These are phyloP conservation scores for Rasamsonia emersonii DNA, from an alignment of 2,329 filamentous ascomycete genomes.

Conservation along the genomic window DNA sequence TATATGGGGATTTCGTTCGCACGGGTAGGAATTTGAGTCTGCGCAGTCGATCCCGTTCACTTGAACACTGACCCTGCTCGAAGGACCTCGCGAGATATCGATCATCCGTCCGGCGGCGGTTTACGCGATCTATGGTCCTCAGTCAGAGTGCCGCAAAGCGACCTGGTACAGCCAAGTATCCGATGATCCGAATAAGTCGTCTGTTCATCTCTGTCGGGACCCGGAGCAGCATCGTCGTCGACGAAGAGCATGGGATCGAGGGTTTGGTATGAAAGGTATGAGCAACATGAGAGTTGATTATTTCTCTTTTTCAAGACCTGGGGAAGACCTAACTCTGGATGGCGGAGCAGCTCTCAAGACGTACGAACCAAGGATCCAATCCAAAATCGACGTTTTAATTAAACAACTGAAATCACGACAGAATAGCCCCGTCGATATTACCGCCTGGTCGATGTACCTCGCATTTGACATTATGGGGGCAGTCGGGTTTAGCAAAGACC, in stretches of 20 bases:
- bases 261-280: constrained; percentile 6
- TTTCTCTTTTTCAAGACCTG: too few species aligned
- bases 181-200: constrained; percentile 1
- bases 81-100: constrained; percentile 4
- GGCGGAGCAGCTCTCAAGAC: constrained; percentile 1
- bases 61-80: constrained; percentile 48
- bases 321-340: too few species aligned
- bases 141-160: constrained; percentile 5
- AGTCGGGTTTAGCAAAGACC: constrained; percentile 13
- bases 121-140: constrained; percentile 2
- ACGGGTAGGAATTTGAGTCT: constrained; percentile 35
- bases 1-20: constrained; percentile 27
- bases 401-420: not conserved
- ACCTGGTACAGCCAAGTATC: constrained; percentile 8
- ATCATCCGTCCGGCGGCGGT: constrained; percentile 4
- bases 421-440: constrained; percentile 3
- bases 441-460: constrained; percentile 14
- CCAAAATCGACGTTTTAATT: constrained; percentile 3
- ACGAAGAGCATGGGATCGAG: constrained; percentile 7
- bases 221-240: constrained; percentile 3
- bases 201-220: constrained; percentile 3
- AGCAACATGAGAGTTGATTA: not conserved
- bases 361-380: constrained; percentile 2
- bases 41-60: too few species aligned
- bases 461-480: constrained; percentile 14